Evolutionary conservation across 2,329 filamentous ascomycete genomes (phyloP), one percentile per base, ranked within the genome.

Genomic region (Fusarium mangiferae): DNA sequence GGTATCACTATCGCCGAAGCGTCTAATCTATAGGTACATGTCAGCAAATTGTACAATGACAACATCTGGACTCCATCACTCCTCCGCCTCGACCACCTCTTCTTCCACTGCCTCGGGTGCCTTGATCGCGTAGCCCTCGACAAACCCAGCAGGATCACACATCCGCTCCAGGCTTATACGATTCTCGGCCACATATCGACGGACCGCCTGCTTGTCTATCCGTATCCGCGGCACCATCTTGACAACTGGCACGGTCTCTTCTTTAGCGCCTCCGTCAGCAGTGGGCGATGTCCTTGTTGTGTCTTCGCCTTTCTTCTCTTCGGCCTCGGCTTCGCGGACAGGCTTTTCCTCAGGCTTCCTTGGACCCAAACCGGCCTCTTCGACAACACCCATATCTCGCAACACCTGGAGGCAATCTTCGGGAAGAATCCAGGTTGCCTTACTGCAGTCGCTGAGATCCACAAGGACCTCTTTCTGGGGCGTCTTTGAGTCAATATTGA

Each of bases 401-500:
- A 98, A 84, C 30, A 94, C 91, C 2, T 86, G 86, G 48, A 97
- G 88, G 66, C 96, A 94, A 82, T 98, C 96, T 48, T 98, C 96
- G 0, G 89, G 88, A 63, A 92, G 86, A 81, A 98, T 97, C 86
- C 94, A 97, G 2, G 95, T 98, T 44, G 89, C 90, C 55, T 89
- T 85, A 60, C 93, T 94, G 78, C 96, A 92, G 65, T 93, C 89
- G 54, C 90, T 88, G 17, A 97, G 85, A 17, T 92, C 92, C 0
- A 91, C 84, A 60, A 95, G 82, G 9, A 85, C 78, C 77, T 90
- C 78, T 62, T 59, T 76, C 38, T 57, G 77, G 2, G 70, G 22
- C 72, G 66, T 42, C 30, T 73, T 60, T 38, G 81, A 73, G 35
- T 81, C n/a, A 89, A 73, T 24, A 6, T 85, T 82, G 5, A 87